These are phyloP conservation scores for Moricandia moricandioides DNA, from an alignment of 345 rosid species.

Conservation along the genomic window DNA sequence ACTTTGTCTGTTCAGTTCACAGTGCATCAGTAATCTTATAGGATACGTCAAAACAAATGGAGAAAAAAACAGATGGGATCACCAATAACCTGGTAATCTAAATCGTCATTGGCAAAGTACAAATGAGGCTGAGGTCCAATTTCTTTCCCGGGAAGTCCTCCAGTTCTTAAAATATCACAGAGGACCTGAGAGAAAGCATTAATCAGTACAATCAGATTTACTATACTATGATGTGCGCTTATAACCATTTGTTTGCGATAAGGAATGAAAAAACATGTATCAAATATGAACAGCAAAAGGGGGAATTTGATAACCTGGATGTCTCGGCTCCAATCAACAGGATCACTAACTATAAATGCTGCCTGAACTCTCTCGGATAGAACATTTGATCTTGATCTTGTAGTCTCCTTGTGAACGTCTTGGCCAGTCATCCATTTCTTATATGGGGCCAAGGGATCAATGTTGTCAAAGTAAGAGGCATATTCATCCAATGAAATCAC, in stretches of 20 bases:
- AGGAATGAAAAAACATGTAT: background rate
- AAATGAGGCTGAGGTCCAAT: slow-evolving; percentile 61
- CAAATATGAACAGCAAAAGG: background rate
- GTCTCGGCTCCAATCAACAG: slow-evolving; percentile 94
- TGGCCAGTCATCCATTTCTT: slow-evolving; percentile 54
- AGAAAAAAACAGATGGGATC: background rate
- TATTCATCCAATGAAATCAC: slow-evolving; percentile 84
- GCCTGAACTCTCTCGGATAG: slow-evolving; percentile 66
- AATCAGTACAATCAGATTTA: background rate
- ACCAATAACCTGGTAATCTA: slow-evolving; percentile 74
- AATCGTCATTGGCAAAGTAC: slow-evolving; percentile 81
- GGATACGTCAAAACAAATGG: background rate
- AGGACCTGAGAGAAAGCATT: slow-evolving; percentile 54
- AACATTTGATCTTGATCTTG: slow-evolving; percentile 29
- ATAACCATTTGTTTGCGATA: background rate
- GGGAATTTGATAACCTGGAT: slow-evolving; percentile 54
- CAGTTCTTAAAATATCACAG: slow-evolving; percentile 80
- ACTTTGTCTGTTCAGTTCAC: slow-evolving; percentile 57
- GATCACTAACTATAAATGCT: slow-evolving; percentile 81
- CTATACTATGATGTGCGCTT: background rate
- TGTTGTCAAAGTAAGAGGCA: slow-evolving; percentile 63
- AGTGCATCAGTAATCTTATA: slow-evolving; percentile 39
- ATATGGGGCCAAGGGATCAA: slow-evolving; percentile 76
- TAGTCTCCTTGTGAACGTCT: slow-evolving; percentile 29
- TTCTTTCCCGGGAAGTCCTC: slow-evolving; percentile 79